A percentile compares a stretch with the other conserved stretches of the same genome.
Conservation (phyloP, 805 yeast genomes). For the Yarrowia sp. region DNA sequence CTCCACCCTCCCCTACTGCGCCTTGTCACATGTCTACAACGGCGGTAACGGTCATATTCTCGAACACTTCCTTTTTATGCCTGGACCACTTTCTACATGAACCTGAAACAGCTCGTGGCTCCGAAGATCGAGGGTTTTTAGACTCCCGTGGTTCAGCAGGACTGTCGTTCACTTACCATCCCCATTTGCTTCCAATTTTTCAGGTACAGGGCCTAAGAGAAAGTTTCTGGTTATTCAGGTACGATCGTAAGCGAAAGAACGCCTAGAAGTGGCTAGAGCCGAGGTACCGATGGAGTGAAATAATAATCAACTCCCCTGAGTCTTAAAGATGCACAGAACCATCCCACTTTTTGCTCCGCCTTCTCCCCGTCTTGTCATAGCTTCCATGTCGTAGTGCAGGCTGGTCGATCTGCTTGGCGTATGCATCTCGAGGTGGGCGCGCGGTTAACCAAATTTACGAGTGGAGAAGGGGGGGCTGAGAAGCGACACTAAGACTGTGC, state of each 20-base stretch:
- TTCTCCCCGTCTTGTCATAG: too few relatives aligned
- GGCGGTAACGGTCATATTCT: too few relatives aligned
- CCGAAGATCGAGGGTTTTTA: not conserved
- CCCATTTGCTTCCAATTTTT: not conserved
- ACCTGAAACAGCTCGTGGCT: not conserved
- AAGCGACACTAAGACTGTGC: too few relatives aligned
- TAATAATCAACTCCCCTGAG: too few relatives aligned
- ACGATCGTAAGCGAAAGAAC: too few relatives aligned
- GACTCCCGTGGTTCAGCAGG: not conserved
- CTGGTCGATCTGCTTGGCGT: slow-evolving; percentile 1
- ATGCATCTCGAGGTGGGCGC: not conserved
- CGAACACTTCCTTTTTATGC: not conserved
- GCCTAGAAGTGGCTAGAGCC: too few relatives aligned
- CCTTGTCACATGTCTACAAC: too few relatives aligned
- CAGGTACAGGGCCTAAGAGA: not conserved
- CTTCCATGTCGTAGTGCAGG: slow-evolving; percentile 3
- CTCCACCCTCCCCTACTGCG: too few relatives aligned
- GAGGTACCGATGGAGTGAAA: too few relatives aligned
- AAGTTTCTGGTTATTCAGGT: too few relatives aligned
- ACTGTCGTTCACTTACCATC: not conserved
- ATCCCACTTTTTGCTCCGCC: too few relatives aligned
- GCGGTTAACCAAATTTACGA: not conserved
- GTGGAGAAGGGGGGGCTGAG: not conserved
- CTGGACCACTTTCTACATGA: not conserved
- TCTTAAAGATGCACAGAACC: too few relatives aligned